Evolutionary conservation across 176 grass and related monocot genomes (phyloP), one percentile per base, ranked within the genome.

Genomic region (Oryza glumipatula): DNA sequence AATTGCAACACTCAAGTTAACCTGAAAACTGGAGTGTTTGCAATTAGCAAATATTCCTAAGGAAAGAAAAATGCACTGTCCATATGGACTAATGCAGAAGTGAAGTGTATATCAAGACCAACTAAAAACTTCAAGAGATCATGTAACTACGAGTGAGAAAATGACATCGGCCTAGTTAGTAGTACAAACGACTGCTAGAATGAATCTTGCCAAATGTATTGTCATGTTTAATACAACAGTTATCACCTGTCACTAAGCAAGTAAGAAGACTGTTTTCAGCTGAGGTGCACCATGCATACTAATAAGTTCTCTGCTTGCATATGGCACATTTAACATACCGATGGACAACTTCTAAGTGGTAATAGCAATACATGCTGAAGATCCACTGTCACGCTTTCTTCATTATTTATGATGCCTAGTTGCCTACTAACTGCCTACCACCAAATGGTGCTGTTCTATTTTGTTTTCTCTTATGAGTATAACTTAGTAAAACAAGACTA

Each of bases 1-100:
- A 36, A 98, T 90, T 6, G 96, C 96, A 73, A 98, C 47, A 74
- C 96, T 98, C 83, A 98, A 86, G 79, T 98, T 98, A 86, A 98
- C 96, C 96, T 98, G 88, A 63, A 94, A 81, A 30, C 9, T 70
- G 73, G 76, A 82, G 66, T 10, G 33, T 16, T 52, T 44, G n/a
- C 17, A 39, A 61, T 94, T 45, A 88, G 46, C n/a, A 48, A 12
- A n/a, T 47, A 64, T 47, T 65, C 19, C 14, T 43, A 33, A 13
- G 6, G 17, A 67, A 78, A 73, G 7, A 22, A 74, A 48, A 80
- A 56, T 65, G 10, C 26, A 68, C 1, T 49, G 33, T 73, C 61
- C 49, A 80, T 28, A 81, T 65, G 39, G 54, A 17, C 1, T 33
- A 38, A 46, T 52, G 11, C 65, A 81, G 22, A 81, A 56, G 51